Base-by-base conservation (phyloP, 2,329 filamentous ascomycete genomes). In the Rachicladosporium sp. region DNA sequence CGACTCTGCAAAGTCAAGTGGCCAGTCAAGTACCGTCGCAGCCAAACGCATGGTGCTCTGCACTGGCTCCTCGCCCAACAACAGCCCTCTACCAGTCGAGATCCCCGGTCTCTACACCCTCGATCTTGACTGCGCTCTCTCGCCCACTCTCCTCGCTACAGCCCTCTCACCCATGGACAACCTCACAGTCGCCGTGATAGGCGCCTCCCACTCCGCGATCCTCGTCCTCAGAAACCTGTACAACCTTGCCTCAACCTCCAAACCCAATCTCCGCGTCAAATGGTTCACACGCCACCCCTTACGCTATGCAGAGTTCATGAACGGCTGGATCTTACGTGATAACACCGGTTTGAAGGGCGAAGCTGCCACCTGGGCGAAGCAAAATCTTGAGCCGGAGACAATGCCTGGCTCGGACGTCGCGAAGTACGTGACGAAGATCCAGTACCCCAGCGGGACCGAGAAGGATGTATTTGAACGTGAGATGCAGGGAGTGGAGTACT, bases 341-440 rank as follows among this genome's bases (percentile, higher is more conserved):
- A 80, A 79, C 56, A 80, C 76, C 0, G 76, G 76, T 3, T 63
- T 80, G 21, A 80, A 80, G 55, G 76, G 76, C 13, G 62, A 67
- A 30, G 74, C 73, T 0, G 76, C 76, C 0, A 61, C 66, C 4
- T 80, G 75, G 63, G 76, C 76, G 1, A 67, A 66, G 32, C 58
- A 69, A 19, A 71, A 78, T 42, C 64, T 80, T 0, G 76, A 79
- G 46, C 69, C 70, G 30, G 65, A 65, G 2, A 56, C 53, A 0
- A 60, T 78, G 6, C 41, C 44, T 7, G 45, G 53, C 6, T 72
- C 68, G 31, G 57, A 63, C 10, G 69, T 71, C 2, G 63, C 64
- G 35, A 58, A 61, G 11, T 59, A 69, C 45, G 57, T 61, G 31
- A 46, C 46, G n/a, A 52, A 51, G 19, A 49, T 61, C 27, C 38